Evolutionary conservation across 441 rosid genomes (phyloP), one percentile per base, ranked within the genome.

Genomic region (Dalechampia spathulata): DNA sequence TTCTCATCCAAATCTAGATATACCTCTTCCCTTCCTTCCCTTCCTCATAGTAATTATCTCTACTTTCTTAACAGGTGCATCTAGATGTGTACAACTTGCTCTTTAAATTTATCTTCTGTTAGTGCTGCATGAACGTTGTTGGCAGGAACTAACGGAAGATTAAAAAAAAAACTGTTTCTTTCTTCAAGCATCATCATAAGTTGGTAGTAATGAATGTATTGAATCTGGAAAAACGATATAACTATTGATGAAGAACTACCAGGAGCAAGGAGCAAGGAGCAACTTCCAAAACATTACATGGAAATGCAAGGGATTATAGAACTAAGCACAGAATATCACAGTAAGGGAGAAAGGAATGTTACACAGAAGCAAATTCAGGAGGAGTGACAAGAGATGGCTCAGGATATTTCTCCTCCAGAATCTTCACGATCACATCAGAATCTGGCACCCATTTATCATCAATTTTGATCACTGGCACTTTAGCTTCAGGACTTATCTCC

Each of bases 361-460:
- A 82, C 95, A 78, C 85, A 51, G 94, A 64, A 65, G 87, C 82
- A 67, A 82, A 64, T 38, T 80, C 73, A 52, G 88, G 64, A 58
- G 96, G 92, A 32, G 90, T 69, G 47, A 63, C 72, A 22, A 87
- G 86, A 53, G 94, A 61, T 38, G 82, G 90, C 32, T 81, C 87
- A n/a, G 96, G 98, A 51, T 72, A 80, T 60, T 86, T 94, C 75
- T 90, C 88, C 61, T 94, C 96, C 36, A 94, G 59, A 40, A 86
- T 70, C 39, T 75, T 80, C 63, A 79, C 92, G 61, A 87, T 81
- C 49, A 86, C 77, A 68, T 90, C 96, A 37, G 99, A 90, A 58
- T 94, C 98, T 57, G 87, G 12, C 27, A 87, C 80, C 96, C 96
- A 93, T 68, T 87, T 81, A 46, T 79, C 90, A 66, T 93, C 95